These are phyloP conservation scores for Thamnidium elegans DNA, from an alignment of 192 early-diverging fungal genomes.

Conservation along the genomic window DNA sequence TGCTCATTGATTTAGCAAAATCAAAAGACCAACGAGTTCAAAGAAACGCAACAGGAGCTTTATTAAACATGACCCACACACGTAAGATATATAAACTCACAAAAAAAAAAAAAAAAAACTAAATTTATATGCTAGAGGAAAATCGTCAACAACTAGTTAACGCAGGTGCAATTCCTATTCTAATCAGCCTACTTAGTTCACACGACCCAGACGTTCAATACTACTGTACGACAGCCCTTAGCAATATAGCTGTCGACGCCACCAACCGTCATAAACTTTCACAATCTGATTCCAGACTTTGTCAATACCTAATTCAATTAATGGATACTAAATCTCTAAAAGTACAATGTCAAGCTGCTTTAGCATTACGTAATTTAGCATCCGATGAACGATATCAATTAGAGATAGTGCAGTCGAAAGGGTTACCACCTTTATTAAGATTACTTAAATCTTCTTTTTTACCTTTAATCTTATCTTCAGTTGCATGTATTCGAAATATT, in stretches of 20 bases:
- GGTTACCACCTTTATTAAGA: slow-evolving; percentile 66
- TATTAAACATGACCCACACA: slow-evolving; percentile 93
- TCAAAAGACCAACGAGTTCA: slow-evolving; percentile 83
- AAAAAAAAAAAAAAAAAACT: neutral
- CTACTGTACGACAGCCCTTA: slow-evolving; percentile 85
- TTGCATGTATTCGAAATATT: slow-evolving; percentile 86
- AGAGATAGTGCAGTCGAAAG: slow-evolving; percentile 72
- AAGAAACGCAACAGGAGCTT: slow-evolving; percentile 88
- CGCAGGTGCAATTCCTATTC: slow-evolving; percentile 78
- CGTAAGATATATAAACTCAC: slow-evolving; percentile 22
- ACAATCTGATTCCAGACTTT: slow-evolving; percentile 66
- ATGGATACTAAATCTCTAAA: slow-evolving; percentile 76
- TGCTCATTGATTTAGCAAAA: slow-evolving; percentile 69
- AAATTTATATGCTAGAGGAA: slow-evolving; percentile 40
- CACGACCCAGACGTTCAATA: slow-evolving; percentile 89
- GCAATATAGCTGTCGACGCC: slow-evolving; percentile 86
- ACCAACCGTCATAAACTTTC: slow-evolving; percentile 62
- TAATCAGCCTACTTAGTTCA: slow-evolving; percentile 71
- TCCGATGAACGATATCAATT: slow-evolving; percentile 83
- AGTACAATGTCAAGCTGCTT: slow-evolving; percentile 84
- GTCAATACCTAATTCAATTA: slow-evolving; percentile 71
- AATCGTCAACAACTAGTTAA: slow-evolving; percentile 81
- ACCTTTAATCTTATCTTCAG: slow-evolving; percentile 75
- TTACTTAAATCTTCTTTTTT: slow-evolving; percentile 74
- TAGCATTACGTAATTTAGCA: slow-evolving; percentile 84